These are phyloP conservation scores for Sisymbrium irio DNA, from an alignment of 345 rosid genomes.

Conservation along the genomic window DNA sequence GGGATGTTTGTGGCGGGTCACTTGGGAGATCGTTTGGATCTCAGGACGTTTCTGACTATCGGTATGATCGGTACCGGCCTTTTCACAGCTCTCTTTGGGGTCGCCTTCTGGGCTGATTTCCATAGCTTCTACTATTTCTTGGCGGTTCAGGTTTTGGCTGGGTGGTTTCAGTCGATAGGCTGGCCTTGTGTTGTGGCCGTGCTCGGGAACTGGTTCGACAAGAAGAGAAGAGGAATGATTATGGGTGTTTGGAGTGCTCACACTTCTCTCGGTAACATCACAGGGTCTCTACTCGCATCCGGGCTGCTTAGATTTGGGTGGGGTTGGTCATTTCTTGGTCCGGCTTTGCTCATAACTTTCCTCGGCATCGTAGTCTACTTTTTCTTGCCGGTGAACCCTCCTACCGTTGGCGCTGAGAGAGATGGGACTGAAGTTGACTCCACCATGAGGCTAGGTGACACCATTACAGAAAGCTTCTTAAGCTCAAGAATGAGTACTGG, in stretches of 20 bases:
- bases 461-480: slow-evolving; percentile 57
- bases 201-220: slow-evolving; percentile 92
- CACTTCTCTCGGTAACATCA: slow-evolving; percentile 85
- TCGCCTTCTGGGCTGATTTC: slow-evolving; percentile 71
- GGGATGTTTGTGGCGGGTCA: slow-evolving; percentile 95
- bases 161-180: slow-evolving; percentile 91
- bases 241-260: slow-evolving; percentile 99
- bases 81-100: slow-evolving; percentile 77
- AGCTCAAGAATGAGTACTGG: slow-evolving; percentile 40
- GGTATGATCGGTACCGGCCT: slow-evolving; percentile 93
- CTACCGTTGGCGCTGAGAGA: slow-evolving; percentile 59
- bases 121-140: slow-evolving; percentile 75
- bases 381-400: slow-evolving; percentile 72
- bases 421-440: slow-evolving; percentile 59
- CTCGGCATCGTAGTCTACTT: slow-evolving; percentile 64
- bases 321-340: slow-evolving; percentile 96
- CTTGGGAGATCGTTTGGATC: slow-evolving; percentile 81
- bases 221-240: slow-evolving; percentile 84
- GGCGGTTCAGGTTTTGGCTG: slow-evolving; percentile 68
- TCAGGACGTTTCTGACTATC: slow-evolving; percentile 69
- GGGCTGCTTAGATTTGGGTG: slow-evolving; percentile 78
- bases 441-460: slow-evolving; percentile 56
- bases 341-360: slow-evolving; percentile 64
- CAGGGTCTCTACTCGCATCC: slow-evolving; percentile 77
- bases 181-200: slow-evolving; percentile 99